These are phyloP conservation scores for Neurospora crassa DNA, from an alignment of 2,329 filamentous ascomycete genomes.

Conservation along the genomic window DNA sequence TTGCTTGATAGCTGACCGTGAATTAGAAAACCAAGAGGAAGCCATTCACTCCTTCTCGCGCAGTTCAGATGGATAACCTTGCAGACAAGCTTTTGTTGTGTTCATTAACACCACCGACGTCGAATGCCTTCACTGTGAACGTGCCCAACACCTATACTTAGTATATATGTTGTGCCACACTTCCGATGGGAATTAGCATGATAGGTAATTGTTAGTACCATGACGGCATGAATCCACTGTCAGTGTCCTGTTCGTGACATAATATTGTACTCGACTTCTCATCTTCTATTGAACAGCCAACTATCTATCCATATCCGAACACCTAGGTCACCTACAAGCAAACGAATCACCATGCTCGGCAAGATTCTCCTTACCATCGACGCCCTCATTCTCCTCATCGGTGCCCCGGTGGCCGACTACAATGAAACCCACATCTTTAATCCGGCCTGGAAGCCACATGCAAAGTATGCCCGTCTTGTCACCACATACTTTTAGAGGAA, in stretches of 20 bases:
- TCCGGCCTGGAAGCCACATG: constrained; percentile 35
- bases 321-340: neutral
- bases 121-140: neutral
- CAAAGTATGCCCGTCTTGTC: constrained; percentile 25
- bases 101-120: neutral
- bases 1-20: neutral
- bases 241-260: neutral
- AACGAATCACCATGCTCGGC: constrained; percentile 21
- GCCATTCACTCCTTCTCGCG: neutral
- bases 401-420: constrained; percentile 29
- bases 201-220: neutral
- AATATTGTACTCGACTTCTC: neutral
- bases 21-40: neutral
- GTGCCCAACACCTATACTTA: neutral
- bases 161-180: neutral
- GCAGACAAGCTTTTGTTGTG: neutral
- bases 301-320: too few relatives aligned
- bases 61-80: neutral
- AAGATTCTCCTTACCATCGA: constrained; percentile 32
- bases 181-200: neutral
- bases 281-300: neutral
- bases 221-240: neutral
- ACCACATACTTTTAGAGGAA: neutral
- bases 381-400: constrained; percentile 26
- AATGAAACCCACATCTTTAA: constrained; percentile 33